Base-by-base conservation (phyloP, 306 rosid genomes). In the Cucurbita moschata region DNA sequence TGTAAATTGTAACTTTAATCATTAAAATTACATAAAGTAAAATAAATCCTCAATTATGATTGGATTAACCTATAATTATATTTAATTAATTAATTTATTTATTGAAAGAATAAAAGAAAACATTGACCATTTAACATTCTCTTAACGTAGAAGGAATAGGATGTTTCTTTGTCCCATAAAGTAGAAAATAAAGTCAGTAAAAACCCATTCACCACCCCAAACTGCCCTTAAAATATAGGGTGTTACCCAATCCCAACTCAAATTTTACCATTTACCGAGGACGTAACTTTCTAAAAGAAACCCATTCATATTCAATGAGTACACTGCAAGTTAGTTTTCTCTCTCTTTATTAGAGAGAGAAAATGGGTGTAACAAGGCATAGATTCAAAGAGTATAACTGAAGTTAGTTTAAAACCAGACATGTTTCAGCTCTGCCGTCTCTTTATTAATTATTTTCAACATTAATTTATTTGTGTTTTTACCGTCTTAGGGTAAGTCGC, bases 361-460 rank as follows among this genome's bases (percentile, higher is more conserved):
- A 15, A 9, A 5, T 2, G 39, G 10, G n/a, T 42, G 18, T 42
- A 19, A 10, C 9, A 18, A 65, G n/a, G 53, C 10, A 9, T 65
- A 65, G 71, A 65, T 66, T 47, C 72, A 66, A 66, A 66, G 72
- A 66, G 72, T 66, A 66, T 53, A 66, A 44, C 15, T 66, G 6
- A 66, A 66, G 72, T 43, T 66, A 66, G 7, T 66, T 66, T 43
- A 44, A 39, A 62, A 38, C 26, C 47, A 38, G 5, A 62, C 69
- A 62, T 39, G 23, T 38, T 38, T 62, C 16, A 2, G 13, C 5
- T 62, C 12, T 62, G 69, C 26, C 14, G 49, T 62, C 47, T 7
- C 49, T 38, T 62, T 62, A 14, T 30, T 30, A 30, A 30, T 43
- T 43, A 8, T 43, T 8, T 55, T 18, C 7, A 1, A 56, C 0